A percentile compares a stretch with the other conserved stretches of the same genome.
Evolutionary conservation across 2,329 filamentous ascomycete genomes (phyloP).

Genomic region (Penicillium griseofulvum): DNA sequence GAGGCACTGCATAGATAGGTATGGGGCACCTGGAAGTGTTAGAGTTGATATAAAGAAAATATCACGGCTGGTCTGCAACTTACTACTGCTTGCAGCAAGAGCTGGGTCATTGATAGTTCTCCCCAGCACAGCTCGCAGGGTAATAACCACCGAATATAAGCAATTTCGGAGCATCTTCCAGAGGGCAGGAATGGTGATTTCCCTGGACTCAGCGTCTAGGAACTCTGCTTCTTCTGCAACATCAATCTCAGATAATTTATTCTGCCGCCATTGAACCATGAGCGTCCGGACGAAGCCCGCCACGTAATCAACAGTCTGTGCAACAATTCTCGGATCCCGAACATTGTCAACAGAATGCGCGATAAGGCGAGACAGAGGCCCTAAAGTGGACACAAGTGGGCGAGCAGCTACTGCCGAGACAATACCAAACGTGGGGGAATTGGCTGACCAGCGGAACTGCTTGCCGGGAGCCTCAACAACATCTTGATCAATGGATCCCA

Average conservation of each 20-base stretch:
- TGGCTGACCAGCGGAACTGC: constrained; percentile 64
- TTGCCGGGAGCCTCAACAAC: constrained; percentile 54
- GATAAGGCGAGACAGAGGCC: constrained; percentile 61
- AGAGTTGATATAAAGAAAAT: constrained; percentile 6
- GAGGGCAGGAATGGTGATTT: constrained; percentile 66
- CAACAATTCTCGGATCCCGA: constrained; percentile 44
- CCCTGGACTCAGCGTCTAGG: constrained; percentile 64
- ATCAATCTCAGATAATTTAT: constrained; percentile 71
- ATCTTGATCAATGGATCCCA: constrained; percentile 67
- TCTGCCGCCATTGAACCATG: constrained; percentile 70
- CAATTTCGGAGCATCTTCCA: constrained; percentile 74
- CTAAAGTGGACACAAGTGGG: constrained; percentile 60
- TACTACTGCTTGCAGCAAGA: constrained; percentile 54
- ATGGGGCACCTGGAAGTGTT: constrained; percentile 54
- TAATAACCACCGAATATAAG: constrained; percentile 71
- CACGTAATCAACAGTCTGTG: constrained; percentile 57
- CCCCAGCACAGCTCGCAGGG: constrained; percentile 70
- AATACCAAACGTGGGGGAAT: constrained; percentile 57
- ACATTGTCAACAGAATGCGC: constrained; percentile 61
- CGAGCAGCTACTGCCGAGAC: constrained; percentile 56
- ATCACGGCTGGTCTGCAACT: constrained; percentile 18
- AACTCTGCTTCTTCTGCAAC: constrained; percentile 61
- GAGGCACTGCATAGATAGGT: constrained; percentile 68
- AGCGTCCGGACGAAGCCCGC: constrained; percentile 65
- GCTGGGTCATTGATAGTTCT: constrained; percentile 59